Evolutionary conservation across 441 rosid genomes (phyloP).

Genomic region (Theobroma grandiflorum): DNA sequence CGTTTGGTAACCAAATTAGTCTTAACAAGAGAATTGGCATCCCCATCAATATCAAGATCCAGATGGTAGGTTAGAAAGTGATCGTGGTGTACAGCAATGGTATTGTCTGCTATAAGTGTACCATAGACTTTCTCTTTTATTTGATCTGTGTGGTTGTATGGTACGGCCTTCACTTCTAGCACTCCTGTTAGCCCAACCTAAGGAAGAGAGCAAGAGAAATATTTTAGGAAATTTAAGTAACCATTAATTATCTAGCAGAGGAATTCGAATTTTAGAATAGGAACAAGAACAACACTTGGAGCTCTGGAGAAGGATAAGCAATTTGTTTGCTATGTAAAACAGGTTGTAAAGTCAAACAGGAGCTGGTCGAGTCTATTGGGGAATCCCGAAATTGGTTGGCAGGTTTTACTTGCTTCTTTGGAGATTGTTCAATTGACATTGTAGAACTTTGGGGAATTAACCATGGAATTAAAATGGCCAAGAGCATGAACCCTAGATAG

Average conservation of each 20-base stretch:
- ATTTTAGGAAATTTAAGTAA: neutral
- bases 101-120: conserved; percentile 54
- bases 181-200: conserved; percentile 68
- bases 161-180: conserved; percentile 49
- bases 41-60: conserved; percentile 70
- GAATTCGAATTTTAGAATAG: too few species aligned
- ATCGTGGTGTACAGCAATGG: conserved; percentile 56
- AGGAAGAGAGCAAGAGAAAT: neutral
- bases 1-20: conserved; percentile 43
- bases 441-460: neutral
- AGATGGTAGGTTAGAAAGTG: conserved; percentile 61
- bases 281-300: too few species aligned
- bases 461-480: neutral
- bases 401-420: neutral
- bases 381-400: neutral
- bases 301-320: too few species aligned
- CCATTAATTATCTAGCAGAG: too few species aligned
- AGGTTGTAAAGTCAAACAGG: neutral
- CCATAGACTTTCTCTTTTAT: conserved; percentile 56
- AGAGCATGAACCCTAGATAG: neutral
- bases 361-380: neutral
- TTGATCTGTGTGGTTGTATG: conserved; percentile 43
- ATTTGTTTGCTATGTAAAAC: too few species aligned
- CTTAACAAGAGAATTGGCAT: conserved; percentile 58
- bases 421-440: neutral